A percentile compares a stretch with the other conserved stretches of the same genome.
Conservation (phyloP, 768 basidiomycete genomes). For the Auricularia sp. region DNA sequence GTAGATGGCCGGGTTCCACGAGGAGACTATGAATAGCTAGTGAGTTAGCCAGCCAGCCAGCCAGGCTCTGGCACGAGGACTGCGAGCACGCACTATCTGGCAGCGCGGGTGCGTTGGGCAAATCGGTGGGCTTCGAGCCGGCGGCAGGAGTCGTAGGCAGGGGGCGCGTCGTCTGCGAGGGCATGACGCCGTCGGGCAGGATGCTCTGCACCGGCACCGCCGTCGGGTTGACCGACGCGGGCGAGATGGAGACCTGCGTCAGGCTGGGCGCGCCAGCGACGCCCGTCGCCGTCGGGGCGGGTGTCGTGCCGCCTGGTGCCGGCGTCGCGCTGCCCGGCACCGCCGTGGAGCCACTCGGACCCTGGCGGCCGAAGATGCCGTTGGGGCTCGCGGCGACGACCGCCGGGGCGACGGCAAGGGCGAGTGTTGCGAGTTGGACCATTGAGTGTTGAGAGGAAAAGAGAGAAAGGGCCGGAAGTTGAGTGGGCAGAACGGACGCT, state of each 20-base stretch:
- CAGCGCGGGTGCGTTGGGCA: conserved; percentile 48
- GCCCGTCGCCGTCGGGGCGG: conserved; percentile 10
- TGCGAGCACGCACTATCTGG: conserved; percentile 20
- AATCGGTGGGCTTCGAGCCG: conserved; percentile 40
- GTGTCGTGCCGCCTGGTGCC: not conserved
- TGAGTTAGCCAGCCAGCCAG: no score
- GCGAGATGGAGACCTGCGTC: conserved; percentile 23
- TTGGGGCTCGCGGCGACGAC: not conserved
- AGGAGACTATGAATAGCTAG: conserved; percentile 24
- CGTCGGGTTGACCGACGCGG: conserved; percentile 47
- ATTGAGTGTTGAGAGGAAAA: not conserved
- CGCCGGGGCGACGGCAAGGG: not conserved
- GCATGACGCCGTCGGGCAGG: conserved; percentile 25
- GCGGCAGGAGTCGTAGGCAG: conserved; percentile 38
- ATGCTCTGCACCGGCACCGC: conserved; percentile 48
- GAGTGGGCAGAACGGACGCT: not conserved
- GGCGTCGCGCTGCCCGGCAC: no score
- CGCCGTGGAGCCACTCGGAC: not conserved
- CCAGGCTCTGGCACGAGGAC: no score
- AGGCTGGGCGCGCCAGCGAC: conserved; percentile 24
- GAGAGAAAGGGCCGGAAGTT: not conserved
- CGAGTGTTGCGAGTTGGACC: not conserved
- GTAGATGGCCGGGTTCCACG: conserved; percentile 45
- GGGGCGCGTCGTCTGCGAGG: conserved; percentile 34
- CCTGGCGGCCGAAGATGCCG: not conserved